Conservation (phyloP, 331 rosid genomes). For the Spiraea crenata region DNA sequence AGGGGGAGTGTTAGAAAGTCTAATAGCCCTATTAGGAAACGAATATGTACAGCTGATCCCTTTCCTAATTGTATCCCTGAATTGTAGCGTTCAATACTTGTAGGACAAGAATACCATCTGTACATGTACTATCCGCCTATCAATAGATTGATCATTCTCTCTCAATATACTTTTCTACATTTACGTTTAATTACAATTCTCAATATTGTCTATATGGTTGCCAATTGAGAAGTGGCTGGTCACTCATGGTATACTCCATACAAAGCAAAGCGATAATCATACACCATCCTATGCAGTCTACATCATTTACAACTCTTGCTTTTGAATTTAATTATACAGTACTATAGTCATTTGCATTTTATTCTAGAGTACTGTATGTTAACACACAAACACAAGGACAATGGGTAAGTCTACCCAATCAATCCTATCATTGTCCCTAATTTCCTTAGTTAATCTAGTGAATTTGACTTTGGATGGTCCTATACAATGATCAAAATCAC, state of each 20-base stretch:
- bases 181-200: no score
- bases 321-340: not conserved
- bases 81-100: no score
- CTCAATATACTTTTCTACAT: no score
- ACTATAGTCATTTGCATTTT: no score
- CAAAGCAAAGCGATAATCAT: not conserved
- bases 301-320: slow-evolving; percentile 1
- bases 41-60: no score
- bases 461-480: slow-evolving; percentile 1
- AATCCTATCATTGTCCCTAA: not conserved
- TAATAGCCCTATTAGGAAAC: no score
- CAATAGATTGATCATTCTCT: no score
- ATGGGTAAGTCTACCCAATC: not conserved
- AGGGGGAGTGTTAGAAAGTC: no score
- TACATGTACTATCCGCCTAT: no score
- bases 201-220: not conserved
- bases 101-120: no score
- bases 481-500: not conserved
- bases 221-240: not conserved
- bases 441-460: not conserved
- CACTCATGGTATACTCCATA: not conserved
- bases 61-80: no score
- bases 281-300: not conserved
- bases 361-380: no score
- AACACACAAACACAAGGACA: not conserved